Evolutionary conservation across 1,139 yeast genomes (phyloP), one percentile per base, ranked within the genome.

Genomic region (Suhomyces terraborum): DNA sequence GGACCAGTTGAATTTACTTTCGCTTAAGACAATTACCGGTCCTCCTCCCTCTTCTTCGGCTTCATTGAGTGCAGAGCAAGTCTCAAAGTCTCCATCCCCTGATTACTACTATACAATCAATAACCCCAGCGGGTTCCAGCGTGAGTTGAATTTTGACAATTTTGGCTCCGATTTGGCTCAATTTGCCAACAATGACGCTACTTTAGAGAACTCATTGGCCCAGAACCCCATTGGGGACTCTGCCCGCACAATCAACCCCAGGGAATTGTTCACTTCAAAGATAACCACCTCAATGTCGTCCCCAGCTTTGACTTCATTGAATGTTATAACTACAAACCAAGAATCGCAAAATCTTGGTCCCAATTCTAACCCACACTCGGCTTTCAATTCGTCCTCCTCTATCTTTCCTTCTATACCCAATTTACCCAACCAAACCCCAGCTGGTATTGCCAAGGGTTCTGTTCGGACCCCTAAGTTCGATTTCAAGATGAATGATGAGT

Each of bases 401-500:
- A 33, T 21, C 10, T 31, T 23, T 12, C 18, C 33, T 6, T 19
- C 35, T 10, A 43, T 47, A 23, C 51, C 53, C 8, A 41, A 43
- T 24, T 39, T 49, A 9, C 49, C 53, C 10, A 50, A 48, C 36
- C 52, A 47, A 32, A 32, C 43, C 8, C 17, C 33, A 6, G 29
- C 38, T 22, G 2, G 14, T 20, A 19, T 9, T 17, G 24, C 24
- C n/a, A 37, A 23, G 18, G 25, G 27, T 13, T 23, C 32, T 6
- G 35, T 34, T 12, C 35, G 41, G 3, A 19, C 40, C 4, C 53
- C 54, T 22, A 49, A 49, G 32, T 56, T 62, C 41, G 67, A 66
- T 44, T 63, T 66, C 42, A 62, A 63, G 37, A 66, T 67, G 70
- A 68, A 68, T 47, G 67, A 67, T 43, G 74, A 69, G 46, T 69